Percentiles rank a stretch among this genome's conserved stretches.
phyloP scores from a whole-genome alignment of 352 stramenopile genomes.

The Phytophthora kernoviae region DNA sequence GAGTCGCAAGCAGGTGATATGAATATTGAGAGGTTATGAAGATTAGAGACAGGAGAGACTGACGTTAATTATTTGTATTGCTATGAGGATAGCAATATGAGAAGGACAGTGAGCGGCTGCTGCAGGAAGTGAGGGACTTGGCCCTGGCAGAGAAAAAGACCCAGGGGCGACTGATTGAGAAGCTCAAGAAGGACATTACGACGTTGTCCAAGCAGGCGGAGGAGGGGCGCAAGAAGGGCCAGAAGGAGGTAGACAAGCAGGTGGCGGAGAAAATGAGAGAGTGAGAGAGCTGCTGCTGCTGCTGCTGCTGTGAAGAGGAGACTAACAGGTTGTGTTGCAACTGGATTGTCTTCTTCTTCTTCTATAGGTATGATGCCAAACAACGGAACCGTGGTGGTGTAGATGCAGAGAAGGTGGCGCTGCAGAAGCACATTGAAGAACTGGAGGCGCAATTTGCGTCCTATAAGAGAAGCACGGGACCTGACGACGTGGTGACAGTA shows the following conservation, averaged over 20 bases:
- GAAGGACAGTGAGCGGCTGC: conserved; percentile 62
- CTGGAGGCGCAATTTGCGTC: conserved; percentile 60
- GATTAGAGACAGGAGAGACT: too few species aligned
- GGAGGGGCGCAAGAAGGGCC: conserved; percentile 46
- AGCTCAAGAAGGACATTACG: conserved; percentile 69
- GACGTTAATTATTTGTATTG: conserved; percentile 3
- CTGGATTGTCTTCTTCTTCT: not conserved
- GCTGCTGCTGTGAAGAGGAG: not conserved
- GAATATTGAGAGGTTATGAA: not conserved
- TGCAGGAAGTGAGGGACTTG: conserved; percentile 62
- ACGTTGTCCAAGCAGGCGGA: conserved; percentile 62
- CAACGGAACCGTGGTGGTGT: conserved; percentile 33
- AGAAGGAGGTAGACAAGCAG: conserved; percentile 53
- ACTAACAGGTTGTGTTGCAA: not conserved
- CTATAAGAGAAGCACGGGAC: conserved; percentile 48
- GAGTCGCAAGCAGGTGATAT: conserved; percentile 44
- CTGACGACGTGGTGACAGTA: conserved; percentile 42
- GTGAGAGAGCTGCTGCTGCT: not conserved
- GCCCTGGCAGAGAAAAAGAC: conserved; percentile 71
- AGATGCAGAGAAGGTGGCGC: conserved; percentile 42
- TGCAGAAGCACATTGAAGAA: conserved; percentile 53
- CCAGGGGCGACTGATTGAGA: conserved; percentile 73
- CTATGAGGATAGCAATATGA: conserved; percentile 69
- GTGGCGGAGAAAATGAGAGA: conserved; percentile 50
- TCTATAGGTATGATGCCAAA: conserved; percentile 32